A percentile compares a stretch with the other conserved stretches of the same genome.
phyloP scores from a whole-genome alignment of 805 yeast species.

The Cyberlindnera galapagoensis region DNA sequence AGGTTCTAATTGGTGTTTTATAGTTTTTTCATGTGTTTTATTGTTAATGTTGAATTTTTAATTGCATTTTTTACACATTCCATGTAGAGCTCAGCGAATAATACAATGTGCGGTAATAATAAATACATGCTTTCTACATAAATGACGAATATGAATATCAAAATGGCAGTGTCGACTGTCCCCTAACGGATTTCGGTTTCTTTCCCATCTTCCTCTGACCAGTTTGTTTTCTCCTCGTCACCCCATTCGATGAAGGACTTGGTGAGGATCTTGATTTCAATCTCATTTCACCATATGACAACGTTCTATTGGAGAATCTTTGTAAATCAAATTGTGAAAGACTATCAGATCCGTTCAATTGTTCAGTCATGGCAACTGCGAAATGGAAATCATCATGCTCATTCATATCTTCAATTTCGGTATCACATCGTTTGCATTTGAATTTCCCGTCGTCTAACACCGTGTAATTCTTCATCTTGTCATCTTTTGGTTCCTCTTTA shows the following conservation, averaged over 20 bases:
- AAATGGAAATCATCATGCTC: slow-evolving; percentile 53
- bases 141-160: slow-evolving; percentile 1
- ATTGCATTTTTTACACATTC: no score
- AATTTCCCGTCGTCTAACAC: slow-evolving; percentile 3
- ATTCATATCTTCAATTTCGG: slow-evolving; percentile 18
- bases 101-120: no score
- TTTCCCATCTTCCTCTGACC: slow-evolving; percentile 4
- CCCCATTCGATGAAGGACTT: slow-evolving; percentile 1
- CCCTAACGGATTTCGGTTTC: slow-evolving; percentile 11
- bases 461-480: not conserved
- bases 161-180: slow-evolving; percentile 22
- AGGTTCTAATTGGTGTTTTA: no score
- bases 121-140: no score
- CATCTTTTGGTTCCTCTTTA: not conserved
- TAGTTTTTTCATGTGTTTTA: no score
- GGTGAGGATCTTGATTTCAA: slow-evolving; percentile 3
- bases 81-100: no score
- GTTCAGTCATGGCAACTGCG: slow-evolving; percentile 43
- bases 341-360: slow-evolving; percentile 30
- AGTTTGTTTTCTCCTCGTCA: not conserved
- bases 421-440: slow-evolving; percentile 8
- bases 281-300: slow-evolving; percentile 7
- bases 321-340: slow-evolving; percentile 9
- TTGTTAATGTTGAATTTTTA: no score
- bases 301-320: slow-evolving; percentile 6